These are phyloP conservation scores for Isabelozyma gotoi DNA, from an alignment of 805 yeast genomes.

Conservation along the genomic window DNA sequence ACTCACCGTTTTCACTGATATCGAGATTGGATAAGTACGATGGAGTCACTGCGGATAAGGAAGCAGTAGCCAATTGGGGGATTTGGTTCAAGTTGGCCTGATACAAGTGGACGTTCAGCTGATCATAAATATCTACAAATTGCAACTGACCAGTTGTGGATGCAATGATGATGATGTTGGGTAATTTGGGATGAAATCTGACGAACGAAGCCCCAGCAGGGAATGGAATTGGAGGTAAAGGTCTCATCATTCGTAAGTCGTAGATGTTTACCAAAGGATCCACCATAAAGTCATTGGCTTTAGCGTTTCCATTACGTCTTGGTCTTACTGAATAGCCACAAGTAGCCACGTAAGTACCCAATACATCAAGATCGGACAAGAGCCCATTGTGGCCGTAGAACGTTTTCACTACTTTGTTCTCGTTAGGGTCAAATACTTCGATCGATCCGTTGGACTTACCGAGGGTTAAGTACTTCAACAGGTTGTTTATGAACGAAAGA, in stretches of 20 bases:
- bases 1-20: slow-evolving; percentile 73
- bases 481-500: slow-evolving; percentile 45
- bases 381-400: slow-evolving; percentile 62
- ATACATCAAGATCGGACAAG: slow-evolving; percentile 62
- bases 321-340: slow-evolving; percentile 77
- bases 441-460: slow-evolving; percentile 61
- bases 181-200: slow-evolving; percentile 80
- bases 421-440: slow-evolving; percentile 61
- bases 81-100: slow-evolving; percentile 56
- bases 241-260: slow-evolving; percentile 71
- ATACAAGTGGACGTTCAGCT: slow-evolving; percentile 61
- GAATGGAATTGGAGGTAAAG: slow-evolving; percentile 79
- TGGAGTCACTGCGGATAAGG: slow-evolving; percentile 4
- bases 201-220: slow-evolving; percentile 88
- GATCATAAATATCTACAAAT: slow-evolving; percentile 79
- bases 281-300: slow-evolving; percentile 26
- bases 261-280: slow-evolving; percentile 85
- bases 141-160: slow-evolving; percentile 82
- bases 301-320: slow-evolving; percentile 41
- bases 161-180: slow-evolving; percentile 72
- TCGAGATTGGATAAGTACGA: slow-evolving; percentile 48
- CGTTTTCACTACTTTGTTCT: slow-evolving; percentile 46
- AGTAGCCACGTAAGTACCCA: slow-evolving; percentile 67
- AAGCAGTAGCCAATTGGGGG: slow-evolving; percentile 1
- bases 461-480: slow-evolving; percentile 51